Evolutionary conservation across 441 rosid species (phyloP), one percentile per base, ranked within the genome.

Genomic region (Eutrema salsugineum): DNA sequence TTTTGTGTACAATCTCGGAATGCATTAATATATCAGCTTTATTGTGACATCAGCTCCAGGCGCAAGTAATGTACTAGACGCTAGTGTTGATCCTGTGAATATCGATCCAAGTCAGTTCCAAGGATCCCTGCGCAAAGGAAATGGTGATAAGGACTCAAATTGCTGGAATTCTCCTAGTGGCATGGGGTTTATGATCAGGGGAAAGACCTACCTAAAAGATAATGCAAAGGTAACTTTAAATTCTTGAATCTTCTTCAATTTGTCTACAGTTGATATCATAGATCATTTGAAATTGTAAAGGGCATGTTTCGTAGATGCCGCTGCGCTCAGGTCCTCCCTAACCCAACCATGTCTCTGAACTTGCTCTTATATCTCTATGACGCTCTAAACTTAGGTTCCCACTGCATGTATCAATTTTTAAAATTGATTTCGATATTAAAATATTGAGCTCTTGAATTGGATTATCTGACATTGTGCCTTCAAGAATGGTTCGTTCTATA

Each of bases 121-220:
- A 28, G 82, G 94, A 69, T 83, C 93, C 80, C 73, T 93, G 77
- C 85, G 63, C 58, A 81, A 83, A 67, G 94, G 84, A 67, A 86
- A 71, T 80, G 86, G 84, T 55, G 90, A 85, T 66, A 81, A 79
- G 66, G 98, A 89, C 77, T 79, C 94, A 68, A 84, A 86, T 81
- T 96, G 98, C 86, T 96, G 99, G 99, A 73, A 77, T 62, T 88
- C 93, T 84, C 96, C 99, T 7, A 84, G 85, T 81, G 97, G 97
- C 57, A 81, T 57, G 73, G 97, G 98, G 27, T 96, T 93, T 85
- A 88, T 85, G 97, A 87, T 96, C 63, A 83, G 99, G 81, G 99
- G 99, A 79, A 90, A 87, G 83, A 88, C 90, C 61, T 96, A 96
- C 79, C 83, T 96, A 46, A 91, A 87, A 79, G 98, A 96, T 77